Base-by-base conservation (phyloP, 2,329 filamentous ascomycete species). In the Xylaria sp. region DNA sequence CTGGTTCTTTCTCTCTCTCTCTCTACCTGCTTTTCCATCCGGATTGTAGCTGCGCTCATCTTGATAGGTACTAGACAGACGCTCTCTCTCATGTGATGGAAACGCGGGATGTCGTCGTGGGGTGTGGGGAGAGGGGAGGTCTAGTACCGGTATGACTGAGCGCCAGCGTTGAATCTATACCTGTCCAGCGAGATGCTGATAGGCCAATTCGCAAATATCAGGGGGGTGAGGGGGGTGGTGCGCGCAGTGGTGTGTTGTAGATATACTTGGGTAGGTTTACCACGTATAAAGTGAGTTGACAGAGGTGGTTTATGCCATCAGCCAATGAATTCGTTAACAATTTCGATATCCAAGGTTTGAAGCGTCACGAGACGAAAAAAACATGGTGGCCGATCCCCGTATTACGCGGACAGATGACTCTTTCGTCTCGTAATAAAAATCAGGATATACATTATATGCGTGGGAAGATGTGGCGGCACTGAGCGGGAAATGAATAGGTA, bases 331-430 rank as follows among this genome's bases (percentile, higher is more conserved):
- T 42, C 15, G 10, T 27, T 15, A 17, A n/a, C 10, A 54, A 17
- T 20, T 10, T 9, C 7, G n/a, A 33, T 33, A 15, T 3, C 29
- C 11, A 54, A 54, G 36, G 42, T n/a, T 15, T 42, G 36, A 55
- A 13, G 47, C 3, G 31, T 44, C 29, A 51, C 47, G 36, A 50
- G 45, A 60, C 45, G 20, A 39, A 33, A 5, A 1, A 51, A 20
- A 15, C 10, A 22, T 36, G n/a, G 50, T 11, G 29, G 25, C 6
- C 25, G 29, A 45, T 38, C 53, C 45, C 27, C 44, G 25, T 25
- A 27, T n/a, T 20, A 58, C 57, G 3, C 44, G 61, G 61, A 67
- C 65, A 67, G 56, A 61, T 65, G 56, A 61, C 61, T 54, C 29
- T 61, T 61, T 65, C 17, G n/a, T 36, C 10, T 9, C 54, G 39